Conservation (phyloP, 495 filamentous ascomycete species). For the Lophiostoma macrostomum region DNA sequence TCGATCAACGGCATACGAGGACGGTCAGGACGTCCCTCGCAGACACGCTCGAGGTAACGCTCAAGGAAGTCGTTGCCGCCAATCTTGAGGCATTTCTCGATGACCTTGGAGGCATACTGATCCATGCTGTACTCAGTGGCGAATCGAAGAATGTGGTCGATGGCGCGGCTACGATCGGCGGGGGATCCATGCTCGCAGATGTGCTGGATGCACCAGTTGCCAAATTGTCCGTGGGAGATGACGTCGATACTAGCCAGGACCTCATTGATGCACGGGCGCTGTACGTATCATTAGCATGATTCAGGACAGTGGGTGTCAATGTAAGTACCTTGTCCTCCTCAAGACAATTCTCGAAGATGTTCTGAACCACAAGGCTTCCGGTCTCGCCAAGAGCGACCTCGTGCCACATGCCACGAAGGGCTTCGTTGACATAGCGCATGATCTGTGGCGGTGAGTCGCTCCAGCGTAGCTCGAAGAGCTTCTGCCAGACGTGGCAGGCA, state of each 20-base stretch:
- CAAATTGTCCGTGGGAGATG: constrained; percentile 96
- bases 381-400: constrained; percentile 96
- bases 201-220: constrained; percentile 99
- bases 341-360: constrained; percentile 98
- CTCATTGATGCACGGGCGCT: constrained; percentile 96
- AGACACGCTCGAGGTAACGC: constrained; percentile 90
- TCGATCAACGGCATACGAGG: constrained; percentile 97
- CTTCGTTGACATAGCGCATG: constrained; percentile 97
- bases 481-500: constrained; percentile 99
- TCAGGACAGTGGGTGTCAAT: background rate
- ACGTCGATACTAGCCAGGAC: constrained; percentile 91
- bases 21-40: constrained; percentile 83
- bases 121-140: constrained; percentile 98
- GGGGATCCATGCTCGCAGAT: constrained; percentile 96
- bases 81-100: constrained; percentile 98
- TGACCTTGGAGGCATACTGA: constrained; percentile 97
- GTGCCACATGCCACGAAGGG: constrained; percentile 95
- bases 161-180: constrained; percentile 83
- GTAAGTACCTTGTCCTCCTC: constrained; percentile 90
- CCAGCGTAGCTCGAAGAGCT: constrained; percentile 98
- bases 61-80: constrained; percentile 86
- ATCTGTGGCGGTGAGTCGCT: constrained; percentile 91
- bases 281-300: constrained; percentile 2
- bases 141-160: constrained; percentile 91
- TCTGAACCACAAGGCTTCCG: constrained; percentile 95